Conservation (phyloP, 768 basidiomycete species). For the Podaxis sp. region DNA sequence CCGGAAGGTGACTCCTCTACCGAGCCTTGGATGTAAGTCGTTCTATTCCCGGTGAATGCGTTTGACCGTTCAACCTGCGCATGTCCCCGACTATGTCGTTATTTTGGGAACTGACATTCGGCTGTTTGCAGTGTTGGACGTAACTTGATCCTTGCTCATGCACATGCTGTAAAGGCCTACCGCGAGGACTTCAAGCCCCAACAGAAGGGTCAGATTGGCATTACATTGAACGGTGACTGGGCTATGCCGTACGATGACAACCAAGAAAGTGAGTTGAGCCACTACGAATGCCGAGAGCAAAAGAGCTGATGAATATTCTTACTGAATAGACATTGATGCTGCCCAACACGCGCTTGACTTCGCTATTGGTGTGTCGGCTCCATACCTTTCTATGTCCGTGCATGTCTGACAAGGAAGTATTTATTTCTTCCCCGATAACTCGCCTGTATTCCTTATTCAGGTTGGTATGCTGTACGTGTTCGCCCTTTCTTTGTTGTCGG, state of each 20-base stretch:
- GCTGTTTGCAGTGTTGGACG: conserved; percentile 57
- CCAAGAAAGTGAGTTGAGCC: conserved; percentile 55
- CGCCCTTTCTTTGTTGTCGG: neutral
- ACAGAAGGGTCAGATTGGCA: conserved; percentile 73
- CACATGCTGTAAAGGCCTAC: conserved; percentile 64
- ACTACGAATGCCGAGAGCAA: neutral
- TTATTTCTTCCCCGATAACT: conserved; percentile 22
- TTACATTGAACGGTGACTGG: conserved; percentile 80
- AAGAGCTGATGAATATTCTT: neutral
- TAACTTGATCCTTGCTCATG: conserved; percentile 68
- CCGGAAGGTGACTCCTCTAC: conserved; percentile 63
- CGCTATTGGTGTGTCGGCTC: conserved; percentile 54
- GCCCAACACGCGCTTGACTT: conserved; percentile 74
- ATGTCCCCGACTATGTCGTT: neutral
- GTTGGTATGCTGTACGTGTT: conserved; percentile 57
- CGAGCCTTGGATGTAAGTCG: conserved; percentile 68
- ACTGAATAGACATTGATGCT: conserved; percentile 55
- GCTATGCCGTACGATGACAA: conserved; percentile 69
- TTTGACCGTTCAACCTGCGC: conserved; percentile 17
- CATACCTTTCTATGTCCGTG: conserved; percentile 24
- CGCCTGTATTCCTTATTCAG: conserved; percentile 33
- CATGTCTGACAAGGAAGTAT: conserved; percentile 12
- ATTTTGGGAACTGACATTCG: conserved; percentile 12
- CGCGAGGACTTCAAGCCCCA: conserved; percentile 60
- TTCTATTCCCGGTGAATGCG: conserved; percentile 6